phyloP scores from a whole-genome alignment of 2,329 filamentous ascomycete genomes.

The Hypoxylon sp. region DNA sequence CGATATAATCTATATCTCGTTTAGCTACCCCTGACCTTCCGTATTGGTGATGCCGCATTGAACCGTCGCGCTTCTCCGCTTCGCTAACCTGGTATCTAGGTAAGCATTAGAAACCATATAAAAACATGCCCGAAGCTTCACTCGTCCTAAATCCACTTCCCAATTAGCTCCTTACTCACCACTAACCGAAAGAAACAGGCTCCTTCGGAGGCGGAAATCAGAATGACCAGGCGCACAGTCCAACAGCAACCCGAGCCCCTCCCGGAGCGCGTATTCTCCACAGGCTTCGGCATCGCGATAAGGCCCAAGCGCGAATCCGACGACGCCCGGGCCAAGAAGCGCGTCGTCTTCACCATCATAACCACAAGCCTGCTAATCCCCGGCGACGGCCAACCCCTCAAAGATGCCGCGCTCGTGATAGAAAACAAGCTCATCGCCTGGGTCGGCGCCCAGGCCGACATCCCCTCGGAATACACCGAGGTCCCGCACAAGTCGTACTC shows the following conservation, averaged over 20 bases:
- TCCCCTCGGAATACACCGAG: slow-evolving; percentile 53
- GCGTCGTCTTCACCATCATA: slow-evolving; percentile 54
- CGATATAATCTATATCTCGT: slow-evolving; percentile 1
- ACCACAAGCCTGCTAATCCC: slow-evolving; percentile 56
- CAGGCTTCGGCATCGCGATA: slow-evolving; percentile 52
- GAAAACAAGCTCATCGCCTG: slow-evolving; percentile 57
- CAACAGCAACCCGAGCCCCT: slow-evolving; percentile 31
- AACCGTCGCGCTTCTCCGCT: slow-evolving; percentile 20
- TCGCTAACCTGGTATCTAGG: slow-evolving; percentile 4
- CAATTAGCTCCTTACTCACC: background rate
- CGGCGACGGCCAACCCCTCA: slow-evolving; percentile 55
- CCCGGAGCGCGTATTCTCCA: slow-evolving; percentile 50
- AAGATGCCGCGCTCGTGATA: slow-evolving; percentile 56
- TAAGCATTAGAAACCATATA: background rate
- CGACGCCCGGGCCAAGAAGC: slow-evolving; percentile 46
- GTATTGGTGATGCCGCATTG: slow-evolving; percentile 14
- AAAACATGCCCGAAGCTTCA: background rate
- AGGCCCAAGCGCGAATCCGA: slow-evolving; percentile 40
- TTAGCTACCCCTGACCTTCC: slow-evolving; percentile 27
- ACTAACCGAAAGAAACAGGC: background rate
- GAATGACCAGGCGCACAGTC: slow-evolving; percentile 47
- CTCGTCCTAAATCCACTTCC: background rate
- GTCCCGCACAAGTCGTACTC: slow-evolving; percentile 49
- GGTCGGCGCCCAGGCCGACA: slow-evolving; percentile 53
- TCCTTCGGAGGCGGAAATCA: slow-evolving; percentile 11